Evolutionary conservation across 2,329 filamentous ascomycete species (phyloP).

Genomic region (Corynespora cassiicola): DNA sequence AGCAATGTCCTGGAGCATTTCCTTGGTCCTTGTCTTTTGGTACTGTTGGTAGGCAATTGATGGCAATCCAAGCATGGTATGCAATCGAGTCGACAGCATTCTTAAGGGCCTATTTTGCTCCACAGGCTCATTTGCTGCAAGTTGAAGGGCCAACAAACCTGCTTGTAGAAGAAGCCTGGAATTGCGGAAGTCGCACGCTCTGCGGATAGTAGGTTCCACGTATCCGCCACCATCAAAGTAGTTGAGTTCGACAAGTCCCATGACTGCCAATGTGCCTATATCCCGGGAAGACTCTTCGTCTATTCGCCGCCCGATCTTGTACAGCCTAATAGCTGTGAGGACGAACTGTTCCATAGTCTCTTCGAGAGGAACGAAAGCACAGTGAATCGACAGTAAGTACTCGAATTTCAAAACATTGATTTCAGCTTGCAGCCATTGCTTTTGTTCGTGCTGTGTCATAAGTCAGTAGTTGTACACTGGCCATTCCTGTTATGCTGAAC

Average conservation of each 20-base stretch:
- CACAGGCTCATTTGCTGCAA: slow-evolving; percentile 29
- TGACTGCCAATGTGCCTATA: slow-evolving; percentile 25
- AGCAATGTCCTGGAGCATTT: slow-evolving; percentile 42
- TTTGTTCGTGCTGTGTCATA: slow-evolving; percentile 7
- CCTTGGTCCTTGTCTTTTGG: slow-evolving; percentile 34
- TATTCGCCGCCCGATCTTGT: slow-evolving; percentile 11
- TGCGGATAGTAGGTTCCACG: slow-evolving; percentile 2
- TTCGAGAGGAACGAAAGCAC: slow-evolving; percentile 1
- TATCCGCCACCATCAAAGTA: slow-evolving; percentile 6
- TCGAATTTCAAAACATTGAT: slow-evolving; percentile 32
- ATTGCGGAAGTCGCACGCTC: slow-evolving; percentile 10
- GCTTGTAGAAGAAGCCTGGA: slow-evolving; percentile 36
- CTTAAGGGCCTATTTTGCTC: slow-evolving; percentile 32
- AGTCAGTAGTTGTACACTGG: slow-evolving; percentile 1
- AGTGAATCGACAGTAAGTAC: slow-evolving; percentile 31
- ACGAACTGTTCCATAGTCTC: slow-evolving; percentile 22
- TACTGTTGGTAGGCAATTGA: slow-evolving; percentile 38
- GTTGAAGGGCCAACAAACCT: slow-evolving; percentile 29
- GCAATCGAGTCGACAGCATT: slow-evolving; percentile 40
- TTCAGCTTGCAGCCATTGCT: slow-evolving; percentile 24
- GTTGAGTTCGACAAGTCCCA: slow-evolving; percentile 30
- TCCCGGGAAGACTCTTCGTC: slow-evolving; percentile 15
- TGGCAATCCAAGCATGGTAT: slow-evolving; percentile 38
- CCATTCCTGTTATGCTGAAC: not conserved
- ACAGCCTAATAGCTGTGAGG: slow-evolving; percentile 23